Base-by-base conservation (phyloP, 768 basidiomycete species). In the Xerocomus potaroensis region DNA sequence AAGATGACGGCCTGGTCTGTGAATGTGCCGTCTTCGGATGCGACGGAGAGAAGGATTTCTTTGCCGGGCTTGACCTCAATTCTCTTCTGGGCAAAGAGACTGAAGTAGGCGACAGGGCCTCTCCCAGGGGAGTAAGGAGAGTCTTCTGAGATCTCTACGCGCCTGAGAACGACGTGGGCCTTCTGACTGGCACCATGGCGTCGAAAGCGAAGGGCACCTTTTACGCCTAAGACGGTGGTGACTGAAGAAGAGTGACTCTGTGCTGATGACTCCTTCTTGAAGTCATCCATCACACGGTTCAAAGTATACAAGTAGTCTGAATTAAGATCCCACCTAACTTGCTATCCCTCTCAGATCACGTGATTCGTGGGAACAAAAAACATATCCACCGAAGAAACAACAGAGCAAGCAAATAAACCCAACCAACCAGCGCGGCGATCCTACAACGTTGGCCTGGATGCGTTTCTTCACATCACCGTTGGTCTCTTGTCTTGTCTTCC, bases 31-130 rank as follows among this genome's bases (percentile, higher is more conserved):
- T 81, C 74, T 23, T 69, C 73, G 22, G 73, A 70, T 32, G 72
- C 73, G 27, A 86, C 69, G 6, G 81, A 73, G 44, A 87, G 72
- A 38, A 84, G 70, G 42, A 87, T 77, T 66, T 83, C 81, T 64
- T 83, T 83, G 47, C 84, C 84, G 11, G 83, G 79, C 59, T 77
- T 83, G 56, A 84, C 76, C 59, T 80, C 80, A 60, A 87, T 80
- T 50, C 79, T 69, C 69, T 87, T 87, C 56, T 76, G 74, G 4
- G 84, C 81, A 60, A 83, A 81, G 11, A 87, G 68, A 58, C 74
- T 78, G 59, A 83, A 87, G 61, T 75, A 77, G 31, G 76, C 72
- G 45, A 75, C 59, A 23, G 65, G 57, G 19, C 61, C 57, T 16
- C 63, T 62, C n/a, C 69, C 64, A 9, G 60, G 72, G 42, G 72